Percentiles rank a stretch among this genome's conserved stretches.
phyloP scores from a whole-genome alignment of 2,329 filamentous ascomycete species.

The Claviceps arundinis region DNA sequence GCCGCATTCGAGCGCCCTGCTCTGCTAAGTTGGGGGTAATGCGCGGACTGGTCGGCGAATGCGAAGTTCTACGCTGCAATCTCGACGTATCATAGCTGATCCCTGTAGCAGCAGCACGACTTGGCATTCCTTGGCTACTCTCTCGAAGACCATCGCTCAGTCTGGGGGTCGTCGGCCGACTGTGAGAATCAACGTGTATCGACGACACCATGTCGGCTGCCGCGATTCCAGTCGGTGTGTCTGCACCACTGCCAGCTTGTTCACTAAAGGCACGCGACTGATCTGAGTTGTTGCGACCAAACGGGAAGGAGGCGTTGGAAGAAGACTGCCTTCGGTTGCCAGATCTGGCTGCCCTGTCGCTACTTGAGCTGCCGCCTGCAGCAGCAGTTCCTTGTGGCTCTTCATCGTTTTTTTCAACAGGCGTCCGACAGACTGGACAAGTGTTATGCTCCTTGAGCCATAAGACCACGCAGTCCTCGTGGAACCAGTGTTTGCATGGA shows the following conservation, averaged over 20 bases:
- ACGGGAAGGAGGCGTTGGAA: neutral
- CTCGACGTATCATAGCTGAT: slow-evolving; percentile 21
- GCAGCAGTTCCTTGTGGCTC: slow-evolving; percentile 7
- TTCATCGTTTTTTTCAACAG: slow-evolving; percentile 31
- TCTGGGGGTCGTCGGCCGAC: slow-evolving; percentile 13
- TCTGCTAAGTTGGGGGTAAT: slow-evolving; percentile 13
- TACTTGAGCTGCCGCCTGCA: neutral
- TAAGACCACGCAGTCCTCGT: slow-evolving; percentile 63
- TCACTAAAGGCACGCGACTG: neutral
- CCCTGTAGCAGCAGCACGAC: slow-evolving; percentile 13
- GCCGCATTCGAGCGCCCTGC: slow-evolving; percentile 20
- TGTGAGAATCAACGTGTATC: slow-evolving; percentile 14
- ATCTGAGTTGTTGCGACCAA: neutral
- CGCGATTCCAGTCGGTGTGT: slow-evolving; percentile 4
- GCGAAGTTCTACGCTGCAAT: slow-evolving; percentile 23
- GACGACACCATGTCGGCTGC: slow-evolving; percentile 8
- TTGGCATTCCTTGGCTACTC: slow-evolving; percentile 12
- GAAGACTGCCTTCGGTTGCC: neutral
- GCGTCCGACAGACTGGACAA: slow-evolving; percentile 66
- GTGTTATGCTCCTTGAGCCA: slow-evolving; percentile 90
- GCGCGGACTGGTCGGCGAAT: slow-evolving; percentile 24
- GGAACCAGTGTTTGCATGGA: slow-evolving; percentile 91
- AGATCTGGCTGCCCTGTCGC: neutral
- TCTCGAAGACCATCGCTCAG: slow-evolving; percentile 19
- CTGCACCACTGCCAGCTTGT: neutral